Conservation (phyloP, 192 early-diverging fungal species). For the Coemansia sp. region DNA sequence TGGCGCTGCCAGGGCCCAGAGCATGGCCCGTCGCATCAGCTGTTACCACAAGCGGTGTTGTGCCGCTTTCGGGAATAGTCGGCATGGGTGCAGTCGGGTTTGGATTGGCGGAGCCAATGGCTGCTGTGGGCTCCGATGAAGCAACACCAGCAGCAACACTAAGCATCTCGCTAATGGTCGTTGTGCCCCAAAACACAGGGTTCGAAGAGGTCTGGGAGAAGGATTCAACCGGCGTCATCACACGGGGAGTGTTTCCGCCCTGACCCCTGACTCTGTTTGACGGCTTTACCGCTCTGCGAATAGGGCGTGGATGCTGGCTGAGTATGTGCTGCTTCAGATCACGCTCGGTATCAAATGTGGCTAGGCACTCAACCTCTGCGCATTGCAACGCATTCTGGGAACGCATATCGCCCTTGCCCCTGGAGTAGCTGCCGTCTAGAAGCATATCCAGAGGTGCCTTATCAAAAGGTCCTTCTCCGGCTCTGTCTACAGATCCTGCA, state of each 20-base stretch:
- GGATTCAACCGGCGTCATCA: background rate
- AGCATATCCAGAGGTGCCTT: background rate
- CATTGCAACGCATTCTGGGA: conserved; percentile 23
- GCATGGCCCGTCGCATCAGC: conserved; percentile 11
- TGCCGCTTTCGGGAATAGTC: conserved; percentile 26
- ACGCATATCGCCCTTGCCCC: background rate
- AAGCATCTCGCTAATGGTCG: conserved; percentile 29
- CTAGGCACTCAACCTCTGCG: conserved; percentile 42
- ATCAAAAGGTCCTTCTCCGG: background rate
- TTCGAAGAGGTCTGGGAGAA: background rate
- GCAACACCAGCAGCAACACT: conserved; percentile 9
- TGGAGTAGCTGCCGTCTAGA: background rate
- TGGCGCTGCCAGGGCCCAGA: background rate
- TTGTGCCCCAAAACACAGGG: conserved; percentile 23
- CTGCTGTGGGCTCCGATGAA: background rate
- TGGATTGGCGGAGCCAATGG: background rate
- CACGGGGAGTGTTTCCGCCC: conserved; percentile 20
- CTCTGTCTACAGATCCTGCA: conserved; percentile 1
- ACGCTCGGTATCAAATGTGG: conserved; percentile 20
- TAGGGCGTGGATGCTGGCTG: conserved; percentile 43
- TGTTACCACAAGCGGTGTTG: conserved; percentile 3
- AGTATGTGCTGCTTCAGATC: conserved; percentile 40
- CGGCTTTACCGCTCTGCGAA: conserved; percentile 46
- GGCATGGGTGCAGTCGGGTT: conserved; percentile 15
- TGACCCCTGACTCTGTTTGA: conserved; percentile 16